Evolutionary conservation across 106 monocot genomes (phyloP), one percentile per base, ranked within the genome.

Genomic region (Platanthera guangdongensis): DNA sequence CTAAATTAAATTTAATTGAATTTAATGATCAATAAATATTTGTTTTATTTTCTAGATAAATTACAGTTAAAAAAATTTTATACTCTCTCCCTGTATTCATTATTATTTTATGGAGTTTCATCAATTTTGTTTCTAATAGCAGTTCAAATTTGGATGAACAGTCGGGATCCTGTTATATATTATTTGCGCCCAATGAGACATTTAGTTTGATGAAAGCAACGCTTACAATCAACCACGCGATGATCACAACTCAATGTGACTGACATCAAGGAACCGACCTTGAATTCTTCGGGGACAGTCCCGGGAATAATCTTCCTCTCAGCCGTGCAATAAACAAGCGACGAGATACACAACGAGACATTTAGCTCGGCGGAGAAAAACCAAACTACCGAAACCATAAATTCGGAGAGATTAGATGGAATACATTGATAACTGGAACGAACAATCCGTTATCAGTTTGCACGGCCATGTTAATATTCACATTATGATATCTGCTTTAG

Each of bases 211-310:
- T n/a, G n/a, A n/a, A n/a, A n/a, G n/a, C n/a, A n/a, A n/a, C n/a
- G n/a, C n/a, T n/a, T n/a, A n/a, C n/a, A n/a, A n/a, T n/a, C 97
- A 47, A 94, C 93, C 4, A 99, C 97, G 46, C 97, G 93, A 74
- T 99, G 94, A 77, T 99, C 97, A 48, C 97, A 99, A 77, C 97
- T 99, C 81, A 99, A 75, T 45, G 97, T 99, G 71, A 83, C 91
- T 9, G 97, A 88, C 89, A 99, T 89, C 83, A 91, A 99, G 52
- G 94, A 89, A 62, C 89, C 91, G 65, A 85, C 86, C 68, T 91
- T 88, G 52, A 83, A 88, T 82, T 99, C 85, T 63, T 84, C 82
- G 21, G 79, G 57, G 21, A 78, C 89, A 21, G 75, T 0, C 51
- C 91, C 97, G 64, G 94, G 91, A 54, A 94, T 71, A 22, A 94